These are phyloP conservation scores for Diplogelasinospora grovesii DNA, from an alignment of 495 filamentous ascomycete species.

Conservation along the genomic window DNA sequence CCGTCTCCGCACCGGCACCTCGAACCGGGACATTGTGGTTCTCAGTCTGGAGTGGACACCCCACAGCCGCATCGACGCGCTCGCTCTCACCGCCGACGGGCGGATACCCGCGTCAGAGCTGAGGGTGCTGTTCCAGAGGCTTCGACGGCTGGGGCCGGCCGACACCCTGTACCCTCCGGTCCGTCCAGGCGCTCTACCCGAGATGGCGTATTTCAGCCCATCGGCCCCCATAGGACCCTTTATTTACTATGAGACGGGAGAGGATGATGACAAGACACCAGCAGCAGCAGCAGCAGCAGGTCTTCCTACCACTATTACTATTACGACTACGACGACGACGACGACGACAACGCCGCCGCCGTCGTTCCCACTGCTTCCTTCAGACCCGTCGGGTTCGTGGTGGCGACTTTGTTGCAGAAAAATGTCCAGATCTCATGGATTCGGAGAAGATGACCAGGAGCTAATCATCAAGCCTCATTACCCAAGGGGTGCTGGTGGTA, in stretches of 20 bases:
- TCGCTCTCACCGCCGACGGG: constrained; percentile 8
- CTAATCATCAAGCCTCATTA: constrained; percentile 4
- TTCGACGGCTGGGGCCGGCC: constrained; percentile 15
- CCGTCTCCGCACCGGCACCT: constrained; percentile 5
- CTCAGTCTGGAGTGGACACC: constrained; percentile 14
- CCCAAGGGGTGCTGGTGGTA: neutral
- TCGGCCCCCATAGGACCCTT: constrained; percentile 7
- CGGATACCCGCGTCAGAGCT: constrained; percentile 12
- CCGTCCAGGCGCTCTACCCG: constrained; percentile 10
- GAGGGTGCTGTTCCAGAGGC: constrained; percentile 12
- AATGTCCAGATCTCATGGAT: neutral
- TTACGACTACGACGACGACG: too few relatives aligned
- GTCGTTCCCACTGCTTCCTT: too few relatives aligned
- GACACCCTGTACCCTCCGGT: constrained; percentile 9
- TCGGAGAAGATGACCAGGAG: neutral
- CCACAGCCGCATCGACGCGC: constrained; percentile 11
- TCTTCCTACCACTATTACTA: too few relatives aligned
- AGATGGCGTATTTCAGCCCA: constrained; percentile 19
- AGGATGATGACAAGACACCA: constrained; percentile 4
- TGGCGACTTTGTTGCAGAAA: neutral
- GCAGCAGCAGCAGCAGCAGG: neutral
- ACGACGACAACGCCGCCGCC: too few relatives aligned
- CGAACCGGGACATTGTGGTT: constrained; percentile 3
- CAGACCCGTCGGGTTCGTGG: too few relatives aligned
- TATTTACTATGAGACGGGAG: constrained; percentile 12